These are phyloP conservation scores for Xylaria sp. DNA, from an alignment of 2,329 filamentous ascomycete genomes.

Conservation along the genomic window DNA sequence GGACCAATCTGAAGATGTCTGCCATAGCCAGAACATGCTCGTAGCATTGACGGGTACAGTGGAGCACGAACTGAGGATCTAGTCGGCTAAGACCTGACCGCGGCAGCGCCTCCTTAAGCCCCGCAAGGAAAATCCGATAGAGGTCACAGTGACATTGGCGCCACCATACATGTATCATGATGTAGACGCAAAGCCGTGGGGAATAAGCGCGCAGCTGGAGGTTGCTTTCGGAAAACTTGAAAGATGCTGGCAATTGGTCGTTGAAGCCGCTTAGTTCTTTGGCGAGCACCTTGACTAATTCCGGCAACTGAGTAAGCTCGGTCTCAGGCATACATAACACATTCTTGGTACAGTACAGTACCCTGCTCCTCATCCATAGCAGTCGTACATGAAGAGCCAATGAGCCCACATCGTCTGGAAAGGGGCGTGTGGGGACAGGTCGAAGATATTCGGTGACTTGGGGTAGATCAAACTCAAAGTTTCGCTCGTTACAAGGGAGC, in stretches of 20 bases:
- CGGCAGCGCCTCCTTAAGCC: slow-evolving; percentile 55
- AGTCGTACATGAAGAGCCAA: slow-evolving; percentile 60
- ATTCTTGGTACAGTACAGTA: slow-evolving; percentile 56
- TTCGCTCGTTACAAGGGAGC: slow-evolving; percentile 53
- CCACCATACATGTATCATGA: slow-evolving; percentile 65
- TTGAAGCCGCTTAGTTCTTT: slow-evolving; percentile 54
- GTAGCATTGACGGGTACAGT: slow-evolving; percentile 54
- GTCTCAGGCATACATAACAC: slow-evolving; percentile 45
- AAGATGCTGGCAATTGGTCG: slow-evolving; percentile 55
- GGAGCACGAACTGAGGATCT: slow-evolving; percentile 51
- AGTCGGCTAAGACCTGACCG: slow-evolving; percentile 47
- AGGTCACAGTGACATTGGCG: slow-evolving; percentile 61
- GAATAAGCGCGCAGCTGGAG: slow-evolving; percentile 60
- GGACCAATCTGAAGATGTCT: slow-evolving; percentile 56
- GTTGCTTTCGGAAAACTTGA: slow-evolving; percentile 61
- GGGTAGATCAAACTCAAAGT: slow-evolving; percentile 60
- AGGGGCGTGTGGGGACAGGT: slow-evolving; percentile 47
- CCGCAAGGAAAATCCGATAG: slow-evolving; percentile 55
- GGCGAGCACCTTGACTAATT: slow-evolving; percentile 51
- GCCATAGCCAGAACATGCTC: slow-evolving; percentile 59
- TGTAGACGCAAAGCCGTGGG: slow-evolving; percentile 57
- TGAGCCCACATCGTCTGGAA: slow-evolving; percentile 58
- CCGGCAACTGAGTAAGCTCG: slow-evolving; percentile 49
- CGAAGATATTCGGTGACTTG: slow-evolving; percentile 53
- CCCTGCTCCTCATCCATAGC: slow-evolving; percentile 56